These are phyloP conservation scores for Polytolypa hystricis DNA, from an alignment of 2,329 filamentous ascomycete species.

Conservation along the genomic window DNA sequence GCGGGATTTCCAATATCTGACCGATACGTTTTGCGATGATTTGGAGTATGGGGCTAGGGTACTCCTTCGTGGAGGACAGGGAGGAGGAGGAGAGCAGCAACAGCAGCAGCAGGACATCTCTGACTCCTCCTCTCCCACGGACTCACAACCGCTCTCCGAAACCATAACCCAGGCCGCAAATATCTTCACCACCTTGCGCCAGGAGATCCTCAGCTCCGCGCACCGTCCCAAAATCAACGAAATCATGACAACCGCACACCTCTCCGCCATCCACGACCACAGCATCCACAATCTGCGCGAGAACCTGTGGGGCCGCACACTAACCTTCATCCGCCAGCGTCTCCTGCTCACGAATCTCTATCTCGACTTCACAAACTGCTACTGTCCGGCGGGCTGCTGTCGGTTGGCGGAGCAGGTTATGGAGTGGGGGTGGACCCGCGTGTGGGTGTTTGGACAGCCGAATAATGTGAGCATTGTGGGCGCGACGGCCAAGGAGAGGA, in stretches of 20 bases:
- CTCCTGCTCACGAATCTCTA: constrained; percentile 12
- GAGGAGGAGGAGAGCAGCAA: too few species aligned
- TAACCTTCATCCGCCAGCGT: constrained; percentile 15
- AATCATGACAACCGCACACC: not conserved
- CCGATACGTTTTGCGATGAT: constrained; percentile 7
- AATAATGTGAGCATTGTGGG: constrained; percentile 12
- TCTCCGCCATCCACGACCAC: constrained; percentile 6
- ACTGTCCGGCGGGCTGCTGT: constrained; percentile 14
- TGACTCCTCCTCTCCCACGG: not conserved
- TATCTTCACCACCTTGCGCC: not conserved
- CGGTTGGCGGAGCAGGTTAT: constrained; percentile 13
- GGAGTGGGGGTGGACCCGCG: constrained; percentile 10
- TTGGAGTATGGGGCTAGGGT: not conserved
- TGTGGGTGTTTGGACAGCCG: constrained; percentile 14
- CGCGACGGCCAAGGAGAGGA: constrained; percentile 9
- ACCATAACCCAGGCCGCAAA: not conserved
- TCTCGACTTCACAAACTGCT: constrained; percentile 13
- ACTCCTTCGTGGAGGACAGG: constrained; percentile 1
- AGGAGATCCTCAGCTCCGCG: not conserved
- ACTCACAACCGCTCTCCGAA: not conserved
- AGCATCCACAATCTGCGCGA: constrained; percentile 13
- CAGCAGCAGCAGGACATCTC: not conserved
- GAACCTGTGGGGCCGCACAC: constrained; percentile 15
- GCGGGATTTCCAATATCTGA: constrained; percentile 14
- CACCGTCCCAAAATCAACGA: not conserved